These are phyloP conservation scores for Calonectria ilicicola DNA, from an alignment of 2,329 filamentous ascomycete genomes.

Conservation along the genomic window DNA sequence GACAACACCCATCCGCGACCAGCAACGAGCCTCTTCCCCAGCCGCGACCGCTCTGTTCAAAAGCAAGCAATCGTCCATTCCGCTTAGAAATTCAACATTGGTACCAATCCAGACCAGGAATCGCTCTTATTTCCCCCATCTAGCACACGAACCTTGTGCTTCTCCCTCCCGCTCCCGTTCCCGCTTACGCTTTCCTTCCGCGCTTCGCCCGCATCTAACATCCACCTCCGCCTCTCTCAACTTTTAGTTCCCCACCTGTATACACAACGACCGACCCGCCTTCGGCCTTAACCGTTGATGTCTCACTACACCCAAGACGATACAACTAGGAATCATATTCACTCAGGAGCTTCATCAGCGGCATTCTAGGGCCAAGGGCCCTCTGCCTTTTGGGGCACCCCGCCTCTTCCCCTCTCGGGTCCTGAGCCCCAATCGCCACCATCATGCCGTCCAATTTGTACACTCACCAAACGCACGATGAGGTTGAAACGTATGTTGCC, in stretches of 20 bases:
- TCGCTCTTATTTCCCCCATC: neutral
- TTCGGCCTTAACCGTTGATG: slow-evolving; percentile 19
- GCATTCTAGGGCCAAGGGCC: slow-evolving; percentile 3
- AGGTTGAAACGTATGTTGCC: slow-evolving; percentile 42
- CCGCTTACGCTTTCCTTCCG: slow-evolving; percentile 12
- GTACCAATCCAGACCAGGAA: neutral
- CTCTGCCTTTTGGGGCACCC: neutral
- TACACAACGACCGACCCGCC: slow-evolving; percentile 21
- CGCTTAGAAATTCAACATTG: neutral
- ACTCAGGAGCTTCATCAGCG: neutral
- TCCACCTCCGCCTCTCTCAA: slow-evolving; percentile 4
- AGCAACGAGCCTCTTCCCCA: neutral
- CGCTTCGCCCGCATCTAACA: slow-evolving; percentile 5
- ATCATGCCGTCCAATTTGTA: slow-evolving; percentile 30
- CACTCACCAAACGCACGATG: slow-evolving; percentile 40
- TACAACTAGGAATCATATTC: neutral
- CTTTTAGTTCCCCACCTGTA: slow-evolving; percentile 31
- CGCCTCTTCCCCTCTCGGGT: slow-evolving; percentile 5
- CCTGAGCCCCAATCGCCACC: slow-evolving; percentile 11
- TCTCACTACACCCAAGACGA: neutral
- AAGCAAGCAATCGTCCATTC: neutral
- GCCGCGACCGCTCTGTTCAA: neutral
- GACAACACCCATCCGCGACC: neutral
- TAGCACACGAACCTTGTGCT: slow-evolving; percentile 5
- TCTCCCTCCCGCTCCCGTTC: neutral